A percentile compares a stretch with the other conserved stretches of the same genome.
phyloP scores from a whole-genome alignment of 2,329 filamentous ascomycete species.

The Penicillium sp. region DNA sequence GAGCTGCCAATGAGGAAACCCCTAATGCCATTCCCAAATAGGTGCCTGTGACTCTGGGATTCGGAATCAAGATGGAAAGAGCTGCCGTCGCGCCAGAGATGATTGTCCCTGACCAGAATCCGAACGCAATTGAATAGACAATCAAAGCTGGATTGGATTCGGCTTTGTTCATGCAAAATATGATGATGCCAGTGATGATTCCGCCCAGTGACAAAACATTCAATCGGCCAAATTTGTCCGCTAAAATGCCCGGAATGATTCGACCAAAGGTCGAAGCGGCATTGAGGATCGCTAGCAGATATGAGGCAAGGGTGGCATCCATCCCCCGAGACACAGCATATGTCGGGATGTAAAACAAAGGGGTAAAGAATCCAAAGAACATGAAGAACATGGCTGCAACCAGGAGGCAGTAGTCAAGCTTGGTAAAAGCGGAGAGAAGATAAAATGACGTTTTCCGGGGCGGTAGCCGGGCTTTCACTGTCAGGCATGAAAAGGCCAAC shows the following conservation, averaged over 20 bases:
- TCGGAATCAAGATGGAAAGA: conserved; percentile 34
- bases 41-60: conserved; percentile 54
- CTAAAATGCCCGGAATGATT: conserved; percentile 57
- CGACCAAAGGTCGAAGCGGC: conserved; percentile 59
- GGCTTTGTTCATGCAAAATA: conserved; percentile 37
- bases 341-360: conserved; percentile 35
- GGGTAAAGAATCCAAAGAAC: conserved; percentile 31
- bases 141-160: conserved; percentile 33
- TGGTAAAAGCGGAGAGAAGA: conserved; percentile 24
- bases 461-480: conserved; percentile 23
- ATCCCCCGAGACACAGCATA: conserved; percentile 44
- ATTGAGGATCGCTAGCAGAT: conserved; percentile 68
- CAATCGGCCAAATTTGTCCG: conserved; percentile 56
- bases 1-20: conserved; percentile 45
- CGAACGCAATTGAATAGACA: conserved; percentile 42
- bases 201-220: conserved; percentile 50
- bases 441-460: conserved; percentile 25
- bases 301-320: conserved; percentile 56
- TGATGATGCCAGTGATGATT: conserved; percentile 39
- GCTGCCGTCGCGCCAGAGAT: conserved; percentile 40
- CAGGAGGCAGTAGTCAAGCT: conserved; percentile 22
- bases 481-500: conserved; percentile 41
- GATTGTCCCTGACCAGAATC: conserved; percentile 49
- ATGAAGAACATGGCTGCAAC: conserved; percentile 25
- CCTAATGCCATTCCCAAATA: conserved; percentile 55